Base-by-base conservation (phyloP, 2,329 filamentous ascomycete species). In the Cercospora berteroae region DNA sequence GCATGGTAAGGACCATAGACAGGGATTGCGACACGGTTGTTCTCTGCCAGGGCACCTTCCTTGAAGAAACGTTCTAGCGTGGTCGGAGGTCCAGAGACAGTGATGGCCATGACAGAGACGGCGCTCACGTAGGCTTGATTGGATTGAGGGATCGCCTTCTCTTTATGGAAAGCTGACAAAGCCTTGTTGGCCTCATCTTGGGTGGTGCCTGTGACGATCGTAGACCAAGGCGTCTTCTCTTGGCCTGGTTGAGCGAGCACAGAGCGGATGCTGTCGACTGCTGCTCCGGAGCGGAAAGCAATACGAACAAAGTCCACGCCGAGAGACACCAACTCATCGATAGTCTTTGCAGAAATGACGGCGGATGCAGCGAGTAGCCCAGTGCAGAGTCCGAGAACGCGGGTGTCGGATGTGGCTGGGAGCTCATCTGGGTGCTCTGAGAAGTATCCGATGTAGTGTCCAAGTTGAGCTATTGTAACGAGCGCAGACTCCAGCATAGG, bases 301-400 rank as follows among this genome's bases (percentile, higher is more conserved):
- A 91, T 83, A 70, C 89, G 82, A 25, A 90, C 87, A 27, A 86
- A 83, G 75, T 90, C 86, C 16, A 89, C 83, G 61, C 85, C 88
- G 60, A 91, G 81, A 6, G 85, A 85, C 23, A 90, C 81, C 39
- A 92, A 80, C 57, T 87, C 83, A 18, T 85, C 86, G 58, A 90
- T 80, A 5, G 87, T 88, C 67, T 85, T 85, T 33, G 89, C 85
- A 23, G 86, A 88, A 12, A 88, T 86, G 65, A 91, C 85, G 16
- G 88, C 89, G 12, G 86, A 82, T n/a, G 87, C 89, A n/a, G 89
- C 88, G 72, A 91, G 86, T 23, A 90, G 82, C 61, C 89, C 89
- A 48, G 88, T 90, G 81, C 89, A 91, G 52, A 91, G 83, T 66
- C 88, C 89, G 29, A 90, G 83, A 25, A 89, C 81, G 74, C 84